Conservation (phyloP, 805 yeast genomes). For the Lipomyces mesembrius region DNA sequence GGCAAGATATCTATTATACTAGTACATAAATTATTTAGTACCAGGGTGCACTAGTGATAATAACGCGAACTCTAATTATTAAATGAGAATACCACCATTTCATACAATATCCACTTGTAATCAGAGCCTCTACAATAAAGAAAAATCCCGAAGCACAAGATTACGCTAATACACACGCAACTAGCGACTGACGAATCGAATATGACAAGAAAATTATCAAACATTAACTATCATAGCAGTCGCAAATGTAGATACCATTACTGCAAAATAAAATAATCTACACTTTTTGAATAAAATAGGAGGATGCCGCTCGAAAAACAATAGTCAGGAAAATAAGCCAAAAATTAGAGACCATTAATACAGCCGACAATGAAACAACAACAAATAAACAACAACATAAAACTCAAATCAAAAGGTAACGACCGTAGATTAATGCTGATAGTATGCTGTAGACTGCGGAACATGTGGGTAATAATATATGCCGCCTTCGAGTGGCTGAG, state of each 20-base stretch:
- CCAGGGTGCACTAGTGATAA: too few species aligned
- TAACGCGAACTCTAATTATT: too few species aligned
- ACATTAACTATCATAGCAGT: neutral
- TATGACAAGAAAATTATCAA: neutral
- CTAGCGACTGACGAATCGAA: neutral
- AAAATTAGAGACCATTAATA: neutral
- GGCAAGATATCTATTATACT: too few species aligned
- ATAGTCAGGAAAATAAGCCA: neutral
- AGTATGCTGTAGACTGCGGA: conserved; percentile 5
- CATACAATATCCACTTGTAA: too few species aligned
- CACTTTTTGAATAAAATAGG: neutral
- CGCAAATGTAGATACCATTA: neutral
- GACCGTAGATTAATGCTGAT: neutral
- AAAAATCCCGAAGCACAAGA: neutral
- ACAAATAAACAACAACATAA: neutral
- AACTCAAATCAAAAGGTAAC: neutral
- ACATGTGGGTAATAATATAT: conserved; percentile 15
- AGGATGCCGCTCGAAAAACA: conserved; percentile 1
- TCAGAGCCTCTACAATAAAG: too few species aligned
- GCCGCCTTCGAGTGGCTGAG: conserved; percentile 10
- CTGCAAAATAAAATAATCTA: neutral
- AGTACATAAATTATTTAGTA: too few species aligned
- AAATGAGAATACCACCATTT: too few species aligned
- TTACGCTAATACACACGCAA: too few species aligned
- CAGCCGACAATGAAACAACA: neutral